A percentile compares a stretch with the other conserved stretches of the same genome.
Evolutionary conservation across 2,329 filamentous ascomycete species (phyloP).

Genomic region (Dactylellina cionopaga): DNA sequence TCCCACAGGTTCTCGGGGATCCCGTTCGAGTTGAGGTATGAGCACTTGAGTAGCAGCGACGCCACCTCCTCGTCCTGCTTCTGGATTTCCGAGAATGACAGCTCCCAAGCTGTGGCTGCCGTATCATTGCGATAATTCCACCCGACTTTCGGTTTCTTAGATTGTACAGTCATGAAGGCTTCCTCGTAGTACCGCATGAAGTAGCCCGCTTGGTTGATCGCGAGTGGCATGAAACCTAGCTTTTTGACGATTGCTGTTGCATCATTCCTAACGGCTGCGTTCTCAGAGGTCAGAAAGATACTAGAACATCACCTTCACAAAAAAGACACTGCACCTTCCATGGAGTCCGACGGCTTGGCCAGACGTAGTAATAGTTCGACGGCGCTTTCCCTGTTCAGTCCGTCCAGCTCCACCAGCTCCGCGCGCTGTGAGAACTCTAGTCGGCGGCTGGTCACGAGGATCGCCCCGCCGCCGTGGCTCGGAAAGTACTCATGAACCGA

Average conservation of each 20-base stretch:
- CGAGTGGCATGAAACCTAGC: constrained; percentile 39
- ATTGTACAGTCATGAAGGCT: too few species aligned
- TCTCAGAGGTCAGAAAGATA: background rate
- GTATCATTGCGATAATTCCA: constrained; percentile 38
- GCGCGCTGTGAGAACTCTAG: background rate
- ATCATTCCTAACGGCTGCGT: background rate
- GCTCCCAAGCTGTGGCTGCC: constrained; percentile 45
- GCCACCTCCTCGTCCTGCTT: constrained; percentile 29
- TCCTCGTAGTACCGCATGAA: constrained; percentile 46
- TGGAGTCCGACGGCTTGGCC: background rate
- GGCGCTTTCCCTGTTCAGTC: background rate
- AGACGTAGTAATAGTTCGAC: background rate
- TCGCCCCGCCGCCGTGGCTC: background rate
- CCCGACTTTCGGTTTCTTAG: too few species aligned
- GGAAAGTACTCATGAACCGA: constrained; percentile 13
- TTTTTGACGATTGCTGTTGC: constrained; percentile 5
- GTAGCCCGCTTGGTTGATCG: constrained; percentile 26
- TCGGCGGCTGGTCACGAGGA: constrained; percentile 18
- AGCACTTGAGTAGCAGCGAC: constrained; percentile 49
- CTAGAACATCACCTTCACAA: too few species aligned
- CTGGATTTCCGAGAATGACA: constrained; percentile 51
- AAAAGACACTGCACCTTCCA: background rate
- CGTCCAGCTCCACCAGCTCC: background rate
- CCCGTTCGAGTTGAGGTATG: constrained; percentile 51
- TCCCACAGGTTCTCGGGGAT: too few species aligned